These are phyloP conservation scores for Talaromyces sp. DNA, from an alignment of 2,329 filamentous ascomycete species.

Conservation along the genomic window DNA sequence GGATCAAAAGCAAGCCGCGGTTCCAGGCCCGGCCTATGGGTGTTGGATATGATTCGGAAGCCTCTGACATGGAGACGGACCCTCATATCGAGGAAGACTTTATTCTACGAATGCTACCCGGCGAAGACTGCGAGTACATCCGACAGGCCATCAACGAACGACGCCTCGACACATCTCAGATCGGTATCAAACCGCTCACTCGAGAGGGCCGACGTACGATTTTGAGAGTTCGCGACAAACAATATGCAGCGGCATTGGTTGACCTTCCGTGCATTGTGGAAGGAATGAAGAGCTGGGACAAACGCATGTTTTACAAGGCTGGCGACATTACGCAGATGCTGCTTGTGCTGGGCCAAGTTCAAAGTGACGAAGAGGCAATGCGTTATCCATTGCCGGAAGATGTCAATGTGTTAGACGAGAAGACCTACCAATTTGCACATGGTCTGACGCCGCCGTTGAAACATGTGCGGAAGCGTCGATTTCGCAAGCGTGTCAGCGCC, in stretches of 20 bases:
- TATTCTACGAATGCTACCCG: conserved; percentile 80
- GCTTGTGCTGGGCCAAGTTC: conserved; percentile 65
- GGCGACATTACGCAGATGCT: conserved; percentile 88
- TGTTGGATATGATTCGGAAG: conserved; percentile 94
- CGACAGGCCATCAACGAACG: conserved; percentile 69
- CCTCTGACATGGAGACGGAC: conserved; percentile 81
- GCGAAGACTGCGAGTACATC: conserved; percentile 79
- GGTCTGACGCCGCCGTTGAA: conserved; percentile 85
- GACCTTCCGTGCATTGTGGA: conserved; percentile 84
- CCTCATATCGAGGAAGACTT: conserved; percentile 87
- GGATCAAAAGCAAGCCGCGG: conserved; percentile 62
- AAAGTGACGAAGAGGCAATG: conserved; percentile 60
- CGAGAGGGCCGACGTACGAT: conserved; percentile 66
- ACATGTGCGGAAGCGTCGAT: conserved; percentile 74
- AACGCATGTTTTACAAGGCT: conserved; percentile 80
- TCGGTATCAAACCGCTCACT: conserved; percentile 71
- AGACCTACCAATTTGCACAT: conserved; percentile 70
- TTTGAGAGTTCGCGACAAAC: conserved; percentile 62
- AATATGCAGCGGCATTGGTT: conserved; percentile 73
- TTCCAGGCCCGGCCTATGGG: conserved; percentile 66
- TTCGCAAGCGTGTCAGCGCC: conserved; percentile 75
- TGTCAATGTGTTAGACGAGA: conserved; percentile 52
- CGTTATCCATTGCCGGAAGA: conserved; percentile 65
- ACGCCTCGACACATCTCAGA: conserved; percentile 73
- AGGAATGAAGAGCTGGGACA: conserved; percentile 90